A percentile compares a stretch with the other conserved stretches of the same genome.
Evolutionary conservation across 768 basidiomycete species (phyloP).

Genomic region (Porphyrellus cyaneotinctus): DNA sequence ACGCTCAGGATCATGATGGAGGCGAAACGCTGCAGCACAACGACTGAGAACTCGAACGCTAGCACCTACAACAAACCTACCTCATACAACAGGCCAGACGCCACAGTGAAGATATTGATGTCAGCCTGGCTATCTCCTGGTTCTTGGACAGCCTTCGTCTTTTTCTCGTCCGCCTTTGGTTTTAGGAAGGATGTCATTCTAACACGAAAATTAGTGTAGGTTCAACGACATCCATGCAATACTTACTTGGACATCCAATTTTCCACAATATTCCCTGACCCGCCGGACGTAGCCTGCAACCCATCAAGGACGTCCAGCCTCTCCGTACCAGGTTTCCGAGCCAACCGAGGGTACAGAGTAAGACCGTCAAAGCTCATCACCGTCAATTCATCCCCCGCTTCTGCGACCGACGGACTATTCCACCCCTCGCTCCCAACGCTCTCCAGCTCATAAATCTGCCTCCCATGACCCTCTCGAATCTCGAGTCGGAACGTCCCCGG

Average conservation of each 20-base stretch:
- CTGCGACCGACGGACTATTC: constrained; percentile 68
- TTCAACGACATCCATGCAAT: background rate
- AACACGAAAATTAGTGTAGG: background rate
- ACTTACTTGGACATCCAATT: constrained; percentile 51
- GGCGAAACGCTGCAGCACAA: constrained; percentile 71
- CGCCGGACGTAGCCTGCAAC: constrained; percentile 27
- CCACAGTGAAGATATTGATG: constrained; percentile 99
- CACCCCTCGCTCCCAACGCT: constrained; percentile 89
- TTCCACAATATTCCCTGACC: constrained; percentile 41
- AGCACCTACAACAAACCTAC: constrained; percentile 37
- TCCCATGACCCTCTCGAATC: constrained; percentile 78
- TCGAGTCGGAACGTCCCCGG: constrained; percentile 84
- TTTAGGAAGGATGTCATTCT: constrained; percentile 48
- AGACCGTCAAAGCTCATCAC: constrained; percentile 88
- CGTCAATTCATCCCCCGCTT: constrained; percentile 69
- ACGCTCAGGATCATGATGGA: constrained; percentile 99
- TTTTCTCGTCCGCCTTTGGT: constrained; percentile 22
- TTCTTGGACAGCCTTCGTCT: constrained; percentile 22
- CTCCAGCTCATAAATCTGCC: constrained; percentile 75
- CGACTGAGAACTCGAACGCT: background rate
- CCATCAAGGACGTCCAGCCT: constrained; percentile 71
- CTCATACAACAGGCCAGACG: constrained; percentile 94
- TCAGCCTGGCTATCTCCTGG: constrained; percentile 60
- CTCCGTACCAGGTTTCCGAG: constrained; percentile 73
- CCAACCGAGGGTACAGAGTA: constrained; percentile 80